These are phyloP conservation scores for Penicillium crustosum DNA, from an alignment of 2,329 filamentous ascomycete genomes.

Conservation along the genomic window DNA sequence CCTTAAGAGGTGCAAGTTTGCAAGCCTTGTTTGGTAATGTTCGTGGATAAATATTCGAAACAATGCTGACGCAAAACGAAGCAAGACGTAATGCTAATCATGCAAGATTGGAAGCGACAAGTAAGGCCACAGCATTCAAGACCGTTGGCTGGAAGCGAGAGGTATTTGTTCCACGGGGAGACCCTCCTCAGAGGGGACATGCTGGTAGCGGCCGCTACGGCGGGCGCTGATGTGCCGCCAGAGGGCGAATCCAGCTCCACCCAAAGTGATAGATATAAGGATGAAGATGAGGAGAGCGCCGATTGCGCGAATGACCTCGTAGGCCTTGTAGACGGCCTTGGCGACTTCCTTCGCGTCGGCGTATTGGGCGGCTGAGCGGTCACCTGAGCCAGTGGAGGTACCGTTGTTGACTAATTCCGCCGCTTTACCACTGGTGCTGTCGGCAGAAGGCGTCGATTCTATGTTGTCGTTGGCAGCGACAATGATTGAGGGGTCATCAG, in stretches of 20 bases:
- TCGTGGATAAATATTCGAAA: too few relatives aligned
- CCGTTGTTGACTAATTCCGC: conserved; percentile 2
- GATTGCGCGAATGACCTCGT: conserved; percentile 32
- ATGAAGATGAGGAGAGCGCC: conserved; percentile 33
- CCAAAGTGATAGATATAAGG: conserved; percentile 24
- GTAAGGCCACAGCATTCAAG: background rate
- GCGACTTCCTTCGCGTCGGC: conserved; percentile 31
- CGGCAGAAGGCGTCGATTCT: conserved; percentile 1
- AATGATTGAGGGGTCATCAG: conserved; percentile 31
- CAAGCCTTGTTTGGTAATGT: background rate
- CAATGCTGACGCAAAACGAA: too few relatives aligned
- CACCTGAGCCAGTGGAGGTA: conserved; percentile 2
- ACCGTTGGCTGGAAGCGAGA: conserved; percentile 8
- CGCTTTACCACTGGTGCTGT: conserved; percentile 5
- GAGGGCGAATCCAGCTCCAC: conserved; percentile 25
- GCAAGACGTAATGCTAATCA: conserved; percentile 8
- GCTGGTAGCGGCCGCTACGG: conserved; percentile 29
- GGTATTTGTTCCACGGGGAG: conserved; percentile 24
- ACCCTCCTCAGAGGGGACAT: conserved; percentile 33
- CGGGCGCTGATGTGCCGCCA: conserved; percentile 24
- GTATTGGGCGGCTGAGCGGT: conserved; percentile 5
- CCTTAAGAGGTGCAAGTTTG: background rate
- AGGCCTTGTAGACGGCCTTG: conserved; percentile 31
- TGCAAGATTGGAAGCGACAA: conserved; percentile 5
- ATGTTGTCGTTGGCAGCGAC: conserved; percentile 18